phyloP scores from a whole-genome alignment of 768 basidiomycete species.

The Sporobolomyces roseus region DNA sequence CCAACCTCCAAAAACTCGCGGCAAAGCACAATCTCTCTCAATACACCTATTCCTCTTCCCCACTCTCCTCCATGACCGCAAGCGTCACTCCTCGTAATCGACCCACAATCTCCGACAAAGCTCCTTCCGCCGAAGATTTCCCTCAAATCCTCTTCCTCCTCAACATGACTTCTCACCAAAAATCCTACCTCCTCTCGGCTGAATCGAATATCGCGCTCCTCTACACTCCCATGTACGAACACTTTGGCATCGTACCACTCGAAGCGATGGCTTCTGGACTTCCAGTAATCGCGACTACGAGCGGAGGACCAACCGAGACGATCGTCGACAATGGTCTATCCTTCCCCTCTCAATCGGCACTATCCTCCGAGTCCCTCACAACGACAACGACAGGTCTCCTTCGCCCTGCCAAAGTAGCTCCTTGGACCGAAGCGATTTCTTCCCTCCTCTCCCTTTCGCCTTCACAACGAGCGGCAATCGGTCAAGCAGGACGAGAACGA shows the following conservation, averaged over 20 bases:
- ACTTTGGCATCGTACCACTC: constrained; percentile 94
- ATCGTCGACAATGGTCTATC: constrained; percentile 54
- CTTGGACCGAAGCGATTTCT: constrained; percentile 68
- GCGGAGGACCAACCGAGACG: constrained; percentile 83
- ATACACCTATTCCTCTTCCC: constrained; percentile 38
- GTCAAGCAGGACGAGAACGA: constrained; percentile 58
- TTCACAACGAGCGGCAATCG: constrained; percentile 55
- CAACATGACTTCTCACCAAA: constrained; percentile 81
- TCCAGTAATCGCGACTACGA: constrained; percentile 81
- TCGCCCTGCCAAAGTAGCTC: constrained; percentile 57
- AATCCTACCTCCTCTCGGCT: constrained; percentile 69
- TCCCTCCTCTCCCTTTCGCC: constrained; percentile 54
- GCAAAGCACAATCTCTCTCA: constrained; percentile 57
- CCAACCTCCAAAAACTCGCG: constrained; percentile 60
- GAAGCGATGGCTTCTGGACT: constrained; percentile 91
- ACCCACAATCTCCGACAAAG: constrained; percentile 28
- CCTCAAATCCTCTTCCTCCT: constrained; percentile 80
- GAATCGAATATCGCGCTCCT: constrained; percentile 67
- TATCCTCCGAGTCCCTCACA: constrained; percentile 3
- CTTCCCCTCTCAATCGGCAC: constrained; percentile 18
- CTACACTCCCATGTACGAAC: constrained; percentile 92
- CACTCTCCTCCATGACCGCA: neutral
- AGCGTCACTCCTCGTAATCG: constrained; percentile 24
- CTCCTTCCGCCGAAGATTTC: constrained; percentile 43
- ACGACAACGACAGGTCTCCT: constrained; percentile 71